phyloP scores from a whole-genome alignment of 148 eudicot genomes.

The Selenicereus undatus region DNA sequence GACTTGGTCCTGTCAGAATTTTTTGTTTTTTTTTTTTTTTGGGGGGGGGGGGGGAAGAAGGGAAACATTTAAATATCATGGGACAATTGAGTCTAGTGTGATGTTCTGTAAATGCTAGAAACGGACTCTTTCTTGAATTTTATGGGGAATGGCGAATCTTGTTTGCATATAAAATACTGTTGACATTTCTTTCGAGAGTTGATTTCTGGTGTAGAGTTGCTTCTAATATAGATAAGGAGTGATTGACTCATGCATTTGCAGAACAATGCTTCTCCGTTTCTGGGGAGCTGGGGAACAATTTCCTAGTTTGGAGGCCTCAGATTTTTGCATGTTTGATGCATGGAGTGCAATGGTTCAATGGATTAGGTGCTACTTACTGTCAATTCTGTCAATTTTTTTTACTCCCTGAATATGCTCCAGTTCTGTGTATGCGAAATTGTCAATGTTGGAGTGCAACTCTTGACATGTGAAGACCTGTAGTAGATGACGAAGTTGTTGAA shows the following conservation, averaged over 20 bases:
- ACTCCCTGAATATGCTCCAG: background rate
- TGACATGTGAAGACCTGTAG: background rate
- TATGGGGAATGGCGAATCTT: background rate
- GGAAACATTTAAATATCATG: background rate
- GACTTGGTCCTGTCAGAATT: too few relatives aligned
- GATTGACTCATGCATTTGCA: background rate
- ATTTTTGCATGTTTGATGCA: background rate
- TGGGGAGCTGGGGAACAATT: background rate
- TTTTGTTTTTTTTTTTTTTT: too few relatives aligned
- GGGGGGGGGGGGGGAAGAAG: background rate
- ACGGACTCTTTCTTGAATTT: background rate
- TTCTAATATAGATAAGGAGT: background rate
- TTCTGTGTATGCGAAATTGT: background rate
- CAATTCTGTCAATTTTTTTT: background rate
- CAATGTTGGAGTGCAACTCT: background rate
- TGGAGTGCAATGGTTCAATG: too few relatives aligned
- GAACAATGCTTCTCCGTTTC: background rate
- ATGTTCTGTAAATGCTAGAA: background rate
- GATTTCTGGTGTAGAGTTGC: background rate
- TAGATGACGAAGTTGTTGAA: background rate
- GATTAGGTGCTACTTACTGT: background rate
- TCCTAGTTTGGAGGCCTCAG: background rate
- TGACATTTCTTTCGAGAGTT: background rate
- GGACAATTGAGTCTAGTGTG: background rate
- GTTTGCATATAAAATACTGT: background rate